phyloP scores from a whole-genome alignment of 805 yeast genomes.

The Wilhelminamyces savonicus region DNA sequence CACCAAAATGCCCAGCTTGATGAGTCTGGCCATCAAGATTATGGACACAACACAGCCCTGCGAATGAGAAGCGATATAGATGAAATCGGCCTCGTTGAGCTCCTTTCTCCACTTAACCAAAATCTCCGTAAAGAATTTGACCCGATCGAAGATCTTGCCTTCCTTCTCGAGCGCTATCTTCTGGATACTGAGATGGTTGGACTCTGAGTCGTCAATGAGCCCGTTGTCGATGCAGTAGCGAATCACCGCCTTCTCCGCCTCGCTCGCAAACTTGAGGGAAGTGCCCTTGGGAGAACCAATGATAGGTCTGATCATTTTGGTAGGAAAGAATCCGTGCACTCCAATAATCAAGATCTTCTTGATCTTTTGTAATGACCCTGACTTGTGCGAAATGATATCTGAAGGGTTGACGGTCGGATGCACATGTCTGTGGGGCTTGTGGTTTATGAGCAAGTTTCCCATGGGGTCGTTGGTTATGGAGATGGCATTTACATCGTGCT shows the following conservation, averaged over 20 bases:
- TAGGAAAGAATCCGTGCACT: constrained; percentile 95
- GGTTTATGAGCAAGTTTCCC: constrained; percentile 36
- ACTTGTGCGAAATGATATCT: constrained; percentile 17
- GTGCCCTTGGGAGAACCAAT: constrained; percentile 98
- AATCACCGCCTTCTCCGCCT: constrained; percentile 74
- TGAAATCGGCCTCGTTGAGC: constrained; percentile 65
- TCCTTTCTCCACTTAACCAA: constrained; percentile 61
- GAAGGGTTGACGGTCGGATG: constrained; percentile 6
- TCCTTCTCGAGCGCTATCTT: constrained; percentile 92
- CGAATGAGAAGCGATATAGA: constrained; percentile 91
- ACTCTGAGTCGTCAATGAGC: constrained; percentile 25
- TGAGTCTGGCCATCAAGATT: constrained; percentile 64
- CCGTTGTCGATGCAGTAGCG: constrained; percentile 49
- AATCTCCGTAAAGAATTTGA: constrained; percentile 69
- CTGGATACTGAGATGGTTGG: constrained; percentile 49
- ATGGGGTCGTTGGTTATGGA: constrained; percentile 35
- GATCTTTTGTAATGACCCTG: constrained; percentile 24
- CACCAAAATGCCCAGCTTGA: constrained; percentile 47
- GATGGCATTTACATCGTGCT: constrained; percentile 23
- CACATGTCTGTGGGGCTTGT: constrained; percentile 2
- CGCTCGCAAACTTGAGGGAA: constrained; percentile 81
- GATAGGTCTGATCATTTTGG: constrained; percentile 71
- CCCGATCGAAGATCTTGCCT: constrained; percentile 84
- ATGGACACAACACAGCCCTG: constrained; percentile 94
- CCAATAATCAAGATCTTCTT: constrained; percentile 78